A percentile compares a stretch with the other conserved stretches of the same genome.
Conservation (phyloP, 208 protist genomes). For the Leishmania aethiopica region DNA sequence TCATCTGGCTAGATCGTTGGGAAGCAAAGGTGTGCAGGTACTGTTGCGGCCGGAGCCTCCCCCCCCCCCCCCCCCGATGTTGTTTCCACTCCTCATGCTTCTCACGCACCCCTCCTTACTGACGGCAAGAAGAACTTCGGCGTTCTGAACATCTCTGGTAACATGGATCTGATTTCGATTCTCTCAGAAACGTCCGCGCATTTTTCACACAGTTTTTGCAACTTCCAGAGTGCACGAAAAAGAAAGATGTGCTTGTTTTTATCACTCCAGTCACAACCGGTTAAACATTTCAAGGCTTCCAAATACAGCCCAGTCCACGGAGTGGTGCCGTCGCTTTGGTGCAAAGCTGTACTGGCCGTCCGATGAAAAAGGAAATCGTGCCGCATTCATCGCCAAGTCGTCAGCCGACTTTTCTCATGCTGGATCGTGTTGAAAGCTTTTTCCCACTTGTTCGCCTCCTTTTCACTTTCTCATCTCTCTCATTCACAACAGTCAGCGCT, state of each 20-base stretch:
- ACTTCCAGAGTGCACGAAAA: not conserved
- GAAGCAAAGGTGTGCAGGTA: not conserved
- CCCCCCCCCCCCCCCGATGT: not conserved
- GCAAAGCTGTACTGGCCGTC: not conserved
- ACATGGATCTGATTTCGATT: not conserved
- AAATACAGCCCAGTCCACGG: not conserved
- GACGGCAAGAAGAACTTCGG: not conserved
- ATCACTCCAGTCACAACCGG: not conserved
- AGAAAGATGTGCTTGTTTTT: too few species aligned
- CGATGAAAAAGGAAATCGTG: not conserved
- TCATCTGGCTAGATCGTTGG: not conserved
- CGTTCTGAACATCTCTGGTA: not conserved
- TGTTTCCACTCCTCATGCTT: not conserved
- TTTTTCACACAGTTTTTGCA: not conserved
- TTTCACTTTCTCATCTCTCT: not conserved
- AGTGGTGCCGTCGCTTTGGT: not conserved
- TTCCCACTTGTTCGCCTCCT: not conserved
- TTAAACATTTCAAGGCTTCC: not conserved
- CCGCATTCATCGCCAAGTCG: not conserved
- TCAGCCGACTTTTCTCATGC: not conserved
- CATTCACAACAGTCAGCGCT: not conserved
- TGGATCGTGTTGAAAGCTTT: too few species aligned
- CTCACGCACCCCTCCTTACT: not conserved
- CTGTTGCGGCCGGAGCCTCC: not conserved
- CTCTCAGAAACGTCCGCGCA: not conserved